Base-by-base conservation (phyloP, 202 grass and related monocot species). In the Carex sylvatica region DNA sequence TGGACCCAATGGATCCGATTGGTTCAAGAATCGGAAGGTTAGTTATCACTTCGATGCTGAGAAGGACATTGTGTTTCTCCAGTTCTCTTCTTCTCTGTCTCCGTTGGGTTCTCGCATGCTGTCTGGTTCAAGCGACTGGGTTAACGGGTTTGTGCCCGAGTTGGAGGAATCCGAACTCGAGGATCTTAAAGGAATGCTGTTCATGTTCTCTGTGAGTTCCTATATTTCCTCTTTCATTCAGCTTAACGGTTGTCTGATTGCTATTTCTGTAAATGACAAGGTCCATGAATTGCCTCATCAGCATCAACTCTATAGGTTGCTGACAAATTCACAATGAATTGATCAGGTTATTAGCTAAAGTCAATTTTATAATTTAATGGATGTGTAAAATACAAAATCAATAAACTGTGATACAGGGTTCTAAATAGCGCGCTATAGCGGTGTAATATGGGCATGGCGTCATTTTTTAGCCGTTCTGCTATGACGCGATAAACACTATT, bases 121-220 rank as follows among this genome's bases (percentile, higher is more conserved):
- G 14, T 67, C 67, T 6, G 46, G 14, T 81, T 75, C 67, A 40
- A 58, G 22, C 54, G 24, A 68, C 11, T 30, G 74, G n/a, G 69
- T 46, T 55, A 28, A 70, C 76, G 52, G 51, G 30, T 30, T 64
- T n/a, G 36, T 59, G 59, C 63, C 59, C 20, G 53, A 47, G 8
- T 78, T 63, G 31, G 80, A 87, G 2, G 20, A 20, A 12, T 23
- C 30, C 35, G 58, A 64, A 16, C 74, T 65, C 0, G 88, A 24
- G 0, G 94, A 91, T 31, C 89, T 98, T 7, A 83, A 82, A 20
- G 91, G 90, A 78, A 88, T 90, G 76, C 92, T 98, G 86, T 98
- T 98, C 84, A 91, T 95, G 80, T 95, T 98, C 89, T 98, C 91
- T 52, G 95, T 98, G 56, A 95, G 95, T 84, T 61, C 20, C 61